A percentile compares a stretch with the other conserved stretches of the same genome.
Conservation (phyloP, 2,329 filamentous ascomycete species). For the Botrytis galanthina region DNA sequence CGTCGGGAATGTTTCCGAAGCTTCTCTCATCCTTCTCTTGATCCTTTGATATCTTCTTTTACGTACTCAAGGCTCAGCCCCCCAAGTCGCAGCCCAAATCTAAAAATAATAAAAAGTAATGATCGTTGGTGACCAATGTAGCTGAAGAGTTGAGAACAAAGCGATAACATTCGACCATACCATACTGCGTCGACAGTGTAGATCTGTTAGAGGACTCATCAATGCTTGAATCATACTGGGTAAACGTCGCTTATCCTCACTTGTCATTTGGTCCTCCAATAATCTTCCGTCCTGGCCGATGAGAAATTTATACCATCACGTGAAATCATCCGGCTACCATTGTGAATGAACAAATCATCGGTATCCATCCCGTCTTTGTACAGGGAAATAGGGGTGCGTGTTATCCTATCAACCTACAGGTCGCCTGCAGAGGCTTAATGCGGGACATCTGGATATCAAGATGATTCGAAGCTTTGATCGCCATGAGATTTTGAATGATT, state of each 20-base stretch:
- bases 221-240: background rate
- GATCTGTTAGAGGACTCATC: background rate
- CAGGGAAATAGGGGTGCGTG: background rate
- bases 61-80: background rate
- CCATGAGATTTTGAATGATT: background rate
- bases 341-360: background rate
- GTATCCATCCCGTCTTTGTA: background rate
- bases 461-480: conserved; percentile 6
- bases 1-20: background rate
- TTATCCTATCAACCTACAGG: background rate
- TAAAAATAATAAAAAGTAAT: background rate
- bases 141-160: background rate
- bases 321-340: background rate
- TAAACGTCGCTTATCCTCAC: background rate
- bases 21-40: background rate
- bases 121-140: background rate
- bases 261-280: background rate
- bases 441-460: background rate
- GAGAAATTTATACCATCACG: background rate
- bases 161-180: background rate
- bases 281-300: background rate
- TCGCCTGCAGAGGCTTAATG: background rate
- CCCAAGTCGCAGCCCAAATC: background rate
- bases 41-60: background rate
- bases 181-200: background rate